Percentiles rank a stretch among this genome's conserved stretches.
These are phyloP conservation scores for Mallotus japonicus DNA, from an alignment of 441 rosid species.

Conservation along the genomic window DNA sequence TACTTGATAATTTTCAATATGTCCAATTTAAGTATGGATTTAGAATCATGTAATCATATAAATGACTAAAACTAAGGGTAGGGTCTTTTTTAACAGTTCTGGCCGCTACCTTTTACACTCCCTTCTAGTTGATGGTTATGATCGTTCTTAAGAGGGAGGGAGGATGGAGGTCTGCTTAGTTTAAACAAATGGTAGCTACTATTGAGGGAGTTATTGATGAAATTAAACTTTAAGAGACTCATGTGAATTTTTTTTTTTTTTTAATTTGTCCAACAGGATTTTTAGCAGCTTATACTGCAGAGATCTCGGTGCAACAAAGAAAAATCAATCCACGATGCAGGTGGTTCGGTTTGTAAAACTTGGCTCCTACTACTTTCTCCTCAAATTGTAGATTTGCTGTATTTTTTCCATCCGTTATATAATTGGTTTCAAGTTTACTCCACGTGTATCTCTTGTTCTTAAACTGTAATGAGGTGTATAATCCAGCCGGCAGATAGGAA, in stretches of 20 bases:
- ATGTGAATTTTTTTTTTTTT: conserved; percentile 20
- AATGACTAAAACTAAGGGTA: background rate
- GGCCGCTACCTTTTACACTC: background rate
- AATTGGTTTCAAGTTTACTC: conserved; percentile 20
- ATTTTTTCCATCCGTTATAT: background rate
- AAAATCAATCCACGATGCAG: conserved; percentile 10
- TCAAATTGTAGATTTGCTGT: conserved; percentile 38
- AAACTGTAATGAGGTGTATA: conserved; percentile 37
- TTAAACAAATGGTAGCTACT: background rate
- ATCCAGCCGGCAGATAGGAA: conserved; percentile 37
- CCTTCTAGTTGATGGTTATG: background rate
- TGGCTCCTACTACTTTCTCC: conserved; percentile 32
- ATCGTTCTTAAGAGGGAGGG: background rate
- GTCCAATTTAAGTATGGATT: background rate
- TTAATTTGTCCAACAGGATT: conserved; percentile 30
- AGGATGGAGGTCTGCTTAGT: background rate
- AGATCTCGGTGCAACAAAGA: conserved; percentile 14
- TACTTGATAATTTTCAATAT: conserved; percentile 5
- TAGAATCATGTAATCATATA: background rate
- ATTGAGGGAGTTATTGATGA: conserved; percentile 1
- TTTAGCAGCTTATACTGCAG: conserved; percentile 22
- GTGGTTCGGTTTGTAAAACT: conserved; percentile 26
- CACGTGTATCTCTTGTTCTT: conserved; percentile 30
- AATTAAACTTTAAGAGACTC: background rate
- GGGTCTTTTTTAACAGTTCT: background rate